Percentiles rank a stretch among this genome's conserved stretches.
Evolutionary conservation across 371 early-diverging fungal genomes (phyloP).

Genomic region (Apophysomyces ossiformis): DNA sequence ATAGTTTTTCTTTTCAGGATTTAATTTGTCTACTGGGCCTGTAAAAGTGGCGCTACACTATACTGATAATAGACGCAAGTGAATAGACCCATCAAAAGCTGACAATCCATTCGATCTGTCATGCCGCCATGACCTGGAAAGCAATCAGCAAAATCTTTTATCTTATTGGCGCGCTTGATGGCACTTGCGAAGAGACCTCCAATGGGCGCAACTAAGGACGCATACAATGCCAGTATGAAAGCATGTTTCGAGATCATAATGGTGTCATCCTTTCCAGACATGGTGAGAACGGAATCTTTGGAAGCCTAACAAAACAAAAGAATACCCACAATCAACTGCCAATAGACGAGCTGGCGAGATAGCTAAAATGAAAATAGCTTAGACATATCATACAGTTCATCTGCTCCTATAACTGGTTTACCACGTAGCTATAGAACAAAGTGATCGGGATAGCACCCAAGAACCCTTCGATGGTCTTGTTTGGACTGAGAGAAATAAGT

Average conservation of each 20-base stretch:
- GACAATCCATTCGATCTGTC: conserved; percentile 39
- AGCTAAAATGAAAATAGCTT: not conserved
- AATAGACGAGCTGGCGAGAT: not conserved
- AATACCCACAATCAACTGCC: not conserved
- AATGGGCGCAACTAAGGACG: conserved; percentile 33
- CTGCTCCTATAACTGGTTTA: not conserved
- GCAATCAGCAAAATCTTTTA: conserved; percentile 37
- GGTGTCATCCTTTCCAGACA: not conserved
- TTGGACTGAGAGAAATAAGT: conserved; percentile 29
- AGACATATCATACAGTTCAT: not conserved
- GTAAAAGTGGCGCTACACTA: not conserved
- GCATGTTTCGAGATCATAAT: conserved; percentile 16
- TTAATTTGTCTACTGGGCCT: not conserved
- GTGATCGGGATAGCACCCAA: conserved; percentile 30
- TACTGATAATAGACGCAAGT: conserved; percentile 27
- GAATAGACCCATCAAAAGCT: conserved; percentile 36
- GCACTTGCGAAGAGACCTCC: conserved; percentile 38
- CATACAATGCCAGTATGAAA: conserved; percentile 21
- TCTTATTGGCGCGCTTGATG: conserved; percentile 27
- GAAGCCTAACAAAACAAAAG: not conserved
- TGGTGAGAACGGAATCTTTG: not conserved
- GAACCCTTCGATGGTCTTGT: conserved; percentile 42
- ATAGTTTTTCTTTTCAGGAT: no score
- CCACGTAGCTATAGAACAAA: conserved; percentile 20
- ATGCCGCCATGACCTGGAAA: conserved; percentile 44